These are phyloP conservation scores for Aspergillus flavus DNA, from an alignment of 2,329 filamentous ascomycete genomes.

Conservation along the genomic window DNA sequence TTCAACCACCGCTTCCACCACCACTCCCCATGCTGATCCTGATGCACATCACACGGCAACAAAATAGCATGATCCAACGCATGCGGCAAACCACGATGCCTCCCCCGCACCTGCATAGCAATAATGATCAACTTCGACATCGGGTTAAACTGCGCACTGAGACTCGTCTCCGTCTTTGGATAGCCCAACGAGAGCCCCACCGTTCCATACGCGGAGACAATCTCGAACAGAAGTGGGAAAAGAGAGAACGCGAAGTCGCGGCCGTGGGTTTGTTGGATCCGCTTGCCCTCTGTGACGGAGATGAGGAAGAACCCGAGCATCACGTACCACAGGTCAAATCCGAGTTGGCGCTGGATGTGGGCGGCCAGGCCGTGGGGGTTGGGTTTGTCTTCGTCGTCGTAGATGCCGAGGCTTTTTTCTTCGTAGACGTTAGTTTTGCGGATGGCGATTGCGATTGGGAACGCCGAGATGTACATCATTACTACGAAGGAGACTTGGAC, in stretches of 20 bases:
- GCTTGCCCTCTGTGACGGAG: conserved; percentile 75
- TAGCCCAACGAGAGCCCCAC: conserved; percentile 87
- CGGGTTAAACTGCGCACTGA: conserved; percentile 75
- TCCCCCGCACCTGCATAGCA: conserved; percentile 65
- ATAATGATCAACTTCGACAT: conserved; percentile 66
- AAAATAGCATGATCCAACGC: conserved; percentile 69
- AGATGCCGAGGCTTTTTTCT: conserved; percentile 67
- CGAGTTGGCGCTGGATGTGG: conserved; percentile 87
- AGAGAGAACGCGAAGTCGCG: conserved; percentile 61
- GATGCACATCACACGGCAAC: conserved; percentile 56
- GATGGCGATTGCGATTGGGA: conserved; percentile 92
- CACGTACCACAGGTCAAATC: conserved; percentile 95
- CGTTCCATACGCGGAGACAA: conserved; percentile 86
- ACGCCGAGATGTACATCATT: conserved; percentile 99
- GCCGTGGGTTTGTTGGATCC: conserved; percentile 60
- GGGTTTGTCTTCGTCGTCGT: conserved; percentile 54
- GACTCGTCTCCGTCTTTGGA: conserved; percentile 69
- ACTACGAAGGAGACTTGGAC: conserved; percentile 94
- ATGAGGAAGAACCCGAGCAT: conserved; percentile 91
- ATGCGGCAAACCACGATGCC: conserved; percentile 65
- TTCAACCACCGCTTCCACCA: conserved; percentile 22
- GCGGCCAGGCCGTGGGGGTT: conserved; percentile 72
- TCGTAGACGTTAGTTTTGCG: conserved; percentile 95
- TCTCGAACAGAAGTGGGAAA: conserved; percentile 74
- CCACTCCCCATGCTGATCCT: conserved; percentile 16